Base-by-base conservation (phyloP, 306 rosid genomes). In the Trifolium dubium region DNA sequence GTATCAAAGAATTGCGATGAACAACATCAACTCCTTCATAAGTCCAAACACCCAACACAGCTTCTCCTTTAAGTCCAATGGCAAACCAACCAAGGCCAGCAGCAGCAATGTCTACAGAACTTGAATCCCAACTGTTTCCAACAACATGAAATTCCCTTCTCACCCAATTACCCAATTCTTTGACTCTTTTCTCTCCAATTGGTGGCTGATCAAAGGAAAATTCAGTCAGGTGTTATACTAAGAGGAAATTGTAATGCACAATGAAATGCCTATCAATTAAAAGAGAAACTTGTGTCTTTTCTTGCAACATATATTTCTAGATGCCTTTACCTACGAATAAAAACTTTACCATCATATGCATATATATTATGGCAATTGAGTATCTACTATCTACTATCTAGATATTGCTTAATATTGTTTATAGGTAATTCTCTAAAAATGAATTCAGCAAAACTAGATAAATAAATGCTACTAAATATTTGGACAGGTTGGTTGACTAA, bases 31-130 rank as follows among this genome's bases (percentile, higher is more conserved):
- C 77, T 44, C 98, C 97, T 68, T 94, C 95, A 9, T 94, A 94
- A 10, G 91, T 91, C 98, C 97, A 94, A 77, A 78, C 89, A 35
- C 97, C 67, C 39, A 91, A 67, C 10, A 67, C 74, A 11, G 96
- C 97, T 54, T 94, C 92, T 62, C 98, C 98, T 86, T 87, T 88
- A 65, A 94, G 90, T 62, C 98, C 95, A 86, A 91, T 47, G 69
- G 92, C 92, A 88, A 85, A 91, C 97, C 98, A 94, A 28, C 97
- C 98, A 58, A 94, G 89, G 46, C 97, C 98, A 75, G 95, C 83
- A 44, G 84, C 92, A 41, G 96, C 93, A 75, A 88, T 78, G 74
- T 91, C 98, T 34, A 88, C 85, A n/a, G 90, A 91, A 74, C 92
- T 94, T 47, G 97, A 89, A 73, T 91, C 95, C 98, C 97, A 93